A percentile compares a stretch with the other conserved stretches of the same genome.
phyloP scores from a whole-genome alignment of 2,329 filamentous ascomycete genomes.

The Phaeophleospora eucalypticola region DNA sequence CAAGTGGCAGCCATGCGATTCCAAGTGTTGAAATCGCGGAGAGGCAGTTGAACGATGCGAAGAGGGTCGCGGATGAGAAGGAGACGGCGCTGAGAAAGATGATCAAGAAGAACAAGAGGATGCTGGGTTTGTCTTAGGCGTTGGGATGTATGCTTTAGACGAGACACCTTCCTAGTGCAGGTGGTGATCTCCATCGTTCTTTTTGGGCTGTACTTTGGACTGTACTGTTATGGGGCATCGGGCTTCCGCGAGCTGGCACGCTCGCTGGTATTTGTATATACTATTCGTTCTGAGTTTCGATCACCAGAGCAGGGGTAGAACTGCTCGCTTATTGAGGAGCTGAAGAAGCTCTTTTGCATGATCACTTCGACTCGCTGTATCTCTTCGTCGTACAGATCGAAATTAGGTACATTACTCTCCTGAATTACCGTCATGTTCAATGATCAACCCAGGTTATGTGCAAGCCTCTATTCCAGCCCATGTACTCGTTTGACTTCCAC shows the following conservation, averaged over 20 bases:
- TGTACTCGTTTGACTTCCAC: too few relatives aligned
- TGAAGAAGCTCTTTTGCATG: too few relatives aligned
- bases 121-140: constrained; percentile 24
- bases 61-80: constrained; percentile 32
- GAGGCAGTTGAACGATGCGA: constrained; percentile 29
- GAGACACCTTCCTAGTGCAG: background rate
- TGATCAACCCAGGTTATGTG: too few relatives aligned
- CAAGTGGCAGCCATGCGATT: constrained; percentile 5
- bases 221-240: too few relatives aligned
- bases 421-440: too few relatives aligned
- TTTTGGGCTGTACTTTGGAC: too few relatives aligned
- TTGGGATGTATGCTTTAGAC: background rate
- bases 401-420: too few relatives aligned
- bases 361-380: too few relatives aligned
- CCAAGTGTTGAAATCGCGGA: constrained; percentile 30
- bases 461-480: too few relatives aligned
- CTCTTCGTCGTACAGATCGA: too few relatives aligned
- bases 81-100: constrained; percentile 31
- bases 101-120: constrained; percentile 35
- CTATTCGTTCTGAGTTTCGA: background rate
- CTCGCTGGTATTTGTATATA: background rate
- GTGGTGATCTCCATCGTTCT: too few relatives aligned
- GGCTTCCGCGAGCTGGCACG: background rate
- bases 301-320: background rate
- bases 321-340: background rate